These are phyloP conservation scores for Boletus fagicola DNA, from an alignment of 768 basidiomycete species.

Conservation along the genomic window DNA sequence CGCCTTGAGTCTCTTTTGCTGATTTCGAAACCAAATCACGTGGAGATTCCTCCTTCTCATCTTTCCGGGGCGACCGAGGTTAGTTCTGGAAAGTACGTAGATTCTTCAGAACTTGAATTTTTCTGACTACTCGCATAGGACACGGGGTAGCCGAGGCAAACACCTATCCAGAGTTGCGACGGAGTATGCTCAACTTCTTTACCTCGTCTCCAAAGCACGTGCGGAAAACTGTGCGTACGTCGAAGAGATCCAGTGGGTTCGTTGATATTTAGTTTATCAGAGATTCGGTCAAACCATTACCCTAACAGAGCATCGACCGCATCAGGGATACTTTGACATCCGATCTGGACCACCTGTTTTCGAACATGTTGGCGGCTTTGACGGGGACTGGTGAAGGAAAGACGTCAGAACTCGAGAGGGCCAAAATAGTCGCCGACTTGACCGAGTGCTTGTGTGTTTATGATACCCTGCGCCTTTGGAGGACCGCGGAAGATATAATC, in stretches of 20 bases:
- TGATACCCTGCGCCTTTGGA: constrained; percentile 76
- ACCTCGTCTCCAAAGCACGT: constrained; percentile 82
- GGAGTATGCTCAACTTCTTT: constrained; percentile 91
- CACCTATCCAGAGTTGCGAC: constrained; percentile 81
- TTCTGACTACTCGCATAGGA: constrained; percentile 37
- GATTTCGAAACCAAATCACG: constrained; percentile 48
- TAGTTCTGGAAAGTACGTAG: constrained; percentile 38
- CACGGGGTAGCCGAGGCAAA: constrained; percentile 66
- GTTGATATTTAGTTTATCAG: constrained; percentile 28
- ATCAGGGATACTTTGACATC: constrained; percentile 82
- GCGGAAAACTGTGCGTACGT: constrained; percentile 77
- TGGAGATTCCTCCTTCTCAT: constrained; percentile 33
- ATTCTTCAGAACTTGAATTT: background rate
- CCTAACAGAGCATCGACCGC: constrained; percentile 69
- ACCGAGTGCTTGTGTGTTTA: constrained; percentile 80
- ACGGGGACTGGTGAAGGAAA: constrained; percentile 48
- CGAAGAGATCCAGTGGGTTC: constrained; percentile 82
- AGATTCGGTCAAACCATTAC: constrained; percentile 8
- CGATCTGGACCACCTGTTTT: constrained; percentile 83
- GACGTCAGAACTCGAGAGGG: constrained; percentile 61
- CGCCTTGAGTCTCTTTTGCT: constrained; percentile 85
- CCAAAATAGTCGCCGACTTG: constrained; percentile 61
- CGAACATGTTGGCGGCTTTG: constrained; percentile 53
- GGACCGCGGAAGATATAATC: constrained; percentile 86
- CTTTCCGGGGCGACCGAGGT: constrained; percentile 25